Conservation (phyloP, 192 early-diverging fungal genomes). For the Linnemannia zychae region DNA sequence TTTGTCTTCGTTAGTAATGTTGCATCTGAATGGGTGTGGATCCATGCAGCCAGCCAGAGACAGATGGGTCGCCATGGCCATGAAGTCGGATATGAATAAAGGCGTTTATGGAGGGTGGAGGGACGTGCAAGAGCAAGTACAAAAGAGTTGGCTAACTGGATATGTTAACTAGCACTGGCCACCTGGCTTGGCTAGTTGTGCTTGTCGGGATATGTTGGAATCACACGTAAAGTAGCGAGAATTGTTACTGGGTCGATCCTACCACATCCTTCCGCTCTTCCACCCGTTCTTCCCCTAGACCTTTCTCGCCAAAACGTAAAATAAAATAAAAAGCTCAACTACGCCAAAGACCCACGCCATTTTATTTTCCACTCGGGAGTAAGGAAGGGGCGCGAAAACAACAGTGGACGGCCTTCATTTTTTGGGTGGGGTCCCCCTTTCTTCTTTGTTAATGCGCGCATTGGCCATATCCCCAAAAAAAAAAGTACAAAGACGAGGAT, state of each 20-base stretch:
- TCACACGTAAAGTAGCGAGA: neutral
- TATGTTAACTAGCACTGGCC: no score
- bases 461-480: slow-evolving; percentile 6
- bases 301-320: neutral
- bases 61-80: slow-evolving; percentile 14
- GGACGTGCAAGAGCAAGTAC: neutral
- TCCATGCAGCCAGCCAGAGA: neutral
- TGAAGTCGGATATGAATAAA: slow-evolving; percentile 12
- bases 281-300: neutral
- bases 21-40: neutral
- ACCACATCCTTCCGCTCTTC: neutral
- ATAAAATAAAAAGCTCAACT: neutral
- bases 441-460: neutral
- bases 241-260: neutral
- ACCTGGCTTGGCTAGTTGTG: neutral
- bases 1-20: neutral
- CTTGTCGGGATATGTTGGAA: slow-evolving; percentile 6
- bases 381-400: neutral
- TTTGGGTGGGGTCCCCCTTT: slow-evolving; percentile 1
- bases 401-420: neutral
- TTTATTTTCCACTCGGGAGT: neutral
- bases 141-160: neutral
- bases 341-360: neutral
- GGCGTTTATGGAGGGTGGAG: neutral
- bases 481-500: neutral